Evolutionary conservation across 441 rosid species (phyloP), one percentile per base, ranked within the genome.

Genomic region (Hura crepitans): DNA sequence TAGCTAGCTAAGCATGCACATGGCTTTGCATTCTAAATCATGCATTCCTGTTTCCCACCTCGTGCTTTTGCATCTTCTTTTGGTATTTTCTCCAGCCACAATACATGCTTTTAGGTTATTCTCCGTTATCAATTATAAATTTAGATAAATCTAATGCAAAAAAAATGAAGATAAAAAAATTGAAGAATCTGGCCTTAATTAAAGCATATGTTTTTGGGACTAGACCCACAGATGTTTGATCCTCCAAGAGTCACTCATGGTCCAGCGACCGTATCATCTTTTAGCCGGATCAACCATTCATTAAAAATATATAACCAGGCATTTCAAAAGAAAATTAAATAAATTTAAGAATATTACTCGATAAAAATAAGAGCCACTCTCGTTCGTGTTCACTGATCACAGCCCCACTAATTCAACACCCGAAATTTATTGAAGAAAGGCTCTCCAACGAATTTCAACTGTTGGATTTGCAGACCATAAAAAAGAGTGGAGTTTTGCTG

Each of bases 221-320:
- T 61, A 20, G 69, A 56, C 77, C 77, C 61, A 31, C 65, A 63
- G n/a, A n/a, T 63, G 49, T 10, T 62, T 62, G 51, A 30, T 39
- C 69, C 56, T 8, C 4, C 35, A n/a, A 15, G 37, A 62, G 54
- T 45, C 65, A 51, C 70, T 39, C 65, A 47, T 33, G 66, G 66
- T 49, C 72, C 62, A 67, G 67, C 68, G 56, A 67, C 62, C 47
- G 50, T 39, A 55, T 14, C 50, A 68, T 72, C 18, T 57, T 18
- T 31, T 28, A 2, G 30, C 50, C 23, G 15, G 47, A 55, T 25
- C 46, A 67, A 54, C 51, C 28, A 25, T 13, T 25, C 53, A 50
- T 33, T 33, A 15, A 43, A 56, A 22, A 15, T 23, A 28, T 30
- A 17, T n/a, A 23, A 43, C 23, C 2, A 15, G 22, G 42, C n/a